A percentile compares a stretch with the other conserved stretches of the same genome.
Conservation (phyloP, 2,329 filamentous ascomycete species). For the Ciborinia camelliae region DNA sequence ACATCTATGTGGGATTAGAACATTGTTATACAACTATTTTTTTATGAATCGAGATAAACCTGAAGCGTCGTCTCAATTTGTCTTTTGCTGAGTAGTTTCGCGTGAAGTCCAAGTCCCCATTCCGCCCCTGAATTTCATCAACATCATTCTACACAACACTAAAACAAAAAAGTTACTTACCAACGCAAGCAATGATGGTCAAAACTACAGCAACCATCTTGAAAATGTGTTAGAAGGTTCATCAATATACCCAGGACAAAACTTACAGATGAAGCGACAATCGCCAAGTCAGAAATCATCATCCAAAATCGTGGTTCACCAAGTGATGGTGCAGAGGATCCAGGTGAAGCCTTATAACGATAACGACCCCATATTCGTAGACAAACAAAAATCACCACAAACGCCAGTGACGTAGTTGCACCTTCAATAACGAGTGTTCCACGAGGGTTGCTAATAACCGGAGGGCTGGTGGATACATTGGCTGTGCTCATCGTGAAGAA, state of each 20-base stretch:
- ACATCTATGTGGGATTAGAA: constrained; percentile 22
- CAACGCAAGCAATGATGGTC: constrained; percentile 10
- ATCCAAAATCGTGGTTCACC: constrained; percentile 20
- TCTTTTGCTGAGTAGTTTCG: not conserved
- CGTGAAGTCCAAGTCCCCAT: constrained; percentile 15
- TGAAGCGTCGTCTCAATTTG: not conserved
- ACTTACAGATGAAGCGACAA: constrained; percentile 21
- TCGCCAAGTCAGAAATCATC: constrained; percentile 19
- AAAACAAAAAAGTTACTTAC: not conserved
- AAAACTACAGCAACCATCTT: constrained; percentile 5
- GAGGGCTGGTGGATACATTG: constrained; percentile 17
- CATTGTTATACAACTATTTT: not conserved
- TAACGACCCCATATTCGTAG: constrained; percentile 23
- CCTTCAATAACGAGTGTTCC: constrained; percentile 12
- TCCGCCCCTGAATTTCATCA: not conserved
- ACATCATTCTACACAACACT: not conserved
- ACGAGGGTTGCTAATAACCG: constrained; percentile 13
- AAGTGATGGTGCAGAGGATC: constrained; percentile 3
- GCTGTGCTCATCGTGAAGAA: not conserved
- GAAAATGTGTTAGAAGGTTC: not conserved
- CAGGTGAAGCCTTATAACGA: constrained; percentile 10
- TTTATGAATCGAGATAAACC: not conserved
- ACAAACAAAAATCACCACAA: constrained; percentile 20
- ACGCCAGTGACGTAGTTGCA: constrained; percentile 4
- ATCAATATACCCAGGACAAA: not conserved